phyloP scores from a whole-genome alignment of 2,329 filamentous ascomycete genomes.

The Tolypocladium inflatum region DNA sequence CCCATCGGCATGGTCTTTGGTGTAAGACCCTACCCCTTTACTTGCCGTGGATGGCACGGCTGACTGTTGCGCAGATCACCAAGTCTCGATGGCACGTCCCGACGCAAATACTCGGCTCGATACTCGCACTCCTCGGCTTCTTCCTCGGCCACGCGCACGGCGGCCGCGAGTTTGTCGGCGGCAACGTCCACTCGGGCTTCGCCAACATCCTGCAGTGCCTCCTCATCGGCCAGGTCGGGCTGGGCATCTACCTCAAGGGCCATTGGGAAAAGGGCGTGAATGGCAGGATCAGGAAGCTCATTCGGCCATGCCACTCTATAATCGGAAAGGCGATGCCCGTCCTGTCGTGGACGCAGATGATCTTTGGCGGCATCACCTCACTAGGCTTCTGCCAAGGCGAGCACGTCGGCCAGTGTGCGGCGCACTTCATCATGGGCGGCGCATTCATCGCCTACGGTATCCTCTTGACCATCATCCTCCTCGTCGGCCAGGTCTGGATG shows the following conservation, averaged over 20 bases:
- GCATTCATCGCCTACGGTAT: conserved; percentile 94
- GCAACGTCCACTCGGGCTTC: conserved; percentile 74
- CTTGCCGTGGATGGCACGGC: background rate
- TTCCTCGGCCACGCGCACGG: conserved; percentile 87
- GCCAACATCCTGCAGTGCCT: conserved; percentile 73
- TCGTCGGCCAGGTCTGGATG: conserved; percentile 85
- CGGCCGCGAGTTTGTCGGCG: conserved; percentile 69
- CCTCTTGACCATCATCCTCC: conserved; percentile 71
- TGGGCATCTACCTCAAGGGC: conserved; percentile 81
- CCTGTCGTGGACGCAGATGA: conserved; percentile 83
- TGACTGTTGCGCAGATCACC: conserved; percentile 50
- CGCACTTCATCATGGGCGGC: conserved; percentile 98
- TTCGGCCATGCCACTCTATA: conserved; percentile 68
- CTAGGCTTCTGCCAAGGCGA: conserved; percentile 90
- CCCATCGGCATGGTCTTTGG: conserved; percentile 93
- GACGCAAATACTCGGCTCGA: conserved; percentile 64
- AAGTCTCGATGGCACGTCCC: conserved; percentile 94
- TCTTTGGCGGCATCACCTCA: conserved; percentile 89
- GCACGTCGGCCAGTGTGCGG: conserved; percentile 83
- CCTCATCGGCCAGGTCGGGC: conserved; percentile 63
- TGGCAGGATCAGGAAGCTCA: conserved; percentile 61
- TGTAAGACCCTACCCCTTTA: conserved; percentile 39
- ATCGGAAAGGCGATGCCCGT: conserved; percentile 83
- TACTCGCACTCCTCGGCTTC: conserved; percentile 74
- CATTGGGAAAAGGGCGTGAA: conserved; percentile 81